Percentiles rank a stretch among this genome's conserved stretches.
Evolutionary conservation across 1,284 basidiomycete genomes (phyloP).

Genomic region (Tremellales sp.): DNA sequence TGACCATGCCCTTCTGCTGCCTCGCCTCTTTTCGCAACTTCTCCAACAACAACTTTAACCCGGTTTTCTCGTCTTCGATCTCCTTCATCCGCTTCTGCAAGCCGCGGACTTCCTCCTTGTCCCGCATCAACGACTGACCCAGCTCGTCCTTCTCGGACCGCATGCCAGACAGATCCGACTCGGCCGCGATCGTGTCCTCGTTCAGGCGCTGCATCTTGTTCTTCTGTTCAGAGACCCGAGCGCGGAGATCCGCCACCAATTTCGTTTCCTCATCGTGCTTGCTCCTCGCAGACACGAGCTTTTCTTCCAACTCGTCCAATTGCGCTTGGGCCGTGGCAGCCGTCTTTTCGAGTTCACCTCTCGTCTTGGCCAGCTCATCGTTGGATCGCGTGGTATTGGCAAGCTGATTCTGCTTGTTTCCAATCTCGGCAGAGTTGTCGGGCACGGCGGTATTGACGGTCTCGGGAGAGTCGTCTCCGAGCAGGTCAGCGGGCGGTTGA

Average conservation of each 20-base stretch:
- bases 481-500: conserved; percentile 29
- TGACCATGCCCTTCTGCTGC: conserved; percentile 90
- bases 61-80: conserved; percentile 68
- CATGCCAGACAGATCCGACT: conserved; percentile 86
- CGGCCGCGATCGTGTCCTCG: conserved; percentile 79
- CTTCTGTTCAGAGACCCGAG: conserved; percentile 67
- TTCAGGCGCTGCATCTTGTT: conserved; percentile 70
- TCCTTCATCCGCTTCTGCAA: conserved; percentile 83
- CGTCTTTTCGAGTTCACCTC: conserved; percentile 42
- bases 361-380: conserved; percentile 36
- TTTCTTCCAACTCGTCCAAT: conserved; percentile 47
- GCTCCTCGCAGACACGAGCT: conserved; percentile 52
- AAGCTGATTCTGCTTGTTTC: conserved; percentile 78
- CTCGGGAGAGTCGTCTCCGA: conserved; percentile 39
- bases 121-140: conserved; percentile 78
- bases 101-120: conserved; percentile 90
- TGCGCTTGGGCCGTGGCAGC: conserved; percentile 62
- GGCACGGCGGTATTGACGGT: conserved; percentile 37
- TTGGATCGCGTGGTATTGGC: conserved; percentile 63
- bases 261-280: conserved; percentile 82
- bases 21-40: conserved; percentile 89
- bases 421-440: conserved; percentile 61
- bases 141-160: conserved; percentile 88
- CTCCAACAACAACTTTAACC: conserved; percentile 72
- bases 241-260: conserved; percentile 67